Percentiles rank a stretch among this genome's conserved stretches.
Evolutionary conservation across 768 basidiomycete genomes (phyloP).

Genomic region (Tylopilus felleus): DNA sequence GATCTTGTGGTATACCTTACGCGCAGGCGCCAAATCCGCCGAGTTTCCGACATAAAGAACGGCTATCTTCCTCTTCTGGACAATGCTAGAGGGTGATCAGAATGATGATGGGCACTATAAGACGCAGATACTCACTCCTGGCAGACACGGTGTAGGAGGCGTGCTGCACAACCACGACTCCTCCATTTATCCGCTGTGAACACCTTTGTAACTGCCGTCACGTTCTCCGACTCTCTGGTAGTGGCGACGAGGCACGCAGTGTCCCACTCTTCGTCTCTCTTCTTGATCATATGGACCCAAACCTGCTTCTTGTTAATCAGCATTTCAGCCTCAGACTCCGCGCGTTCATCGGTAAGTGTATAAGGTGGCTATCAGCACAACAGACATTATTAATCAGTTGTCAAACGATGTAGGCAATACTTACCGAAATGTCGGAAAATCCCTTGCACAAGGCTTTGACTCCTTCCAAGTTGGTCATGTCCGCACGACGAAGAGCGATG

Average conservation of each 20-base stretch:
- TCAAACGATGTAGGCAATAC: constrained; percentile 15
- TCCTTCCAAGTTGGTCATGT: constrained; percentile 24
- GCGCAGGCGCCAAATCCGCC: constrained; percentile 39
- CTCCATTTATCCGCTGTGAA: constrained; percentile 56
- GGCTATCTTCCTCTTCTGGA: constrained; percentile 43
- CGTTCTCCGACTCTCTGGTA: constrained; percentile 54
- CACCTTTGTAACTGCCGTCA: constrained; percentile 71
- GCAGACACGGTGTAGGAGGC: constrained; percentile 57
- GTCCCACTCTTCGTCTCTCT: constrained; percentile 25
- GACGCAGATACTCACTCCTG: constrained; percentile 40
- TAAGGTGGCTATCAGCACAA: constrained; percentile 51
- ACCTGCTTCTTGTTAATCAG: constrained; percentile 46
- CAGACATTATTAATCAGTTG: background rate
- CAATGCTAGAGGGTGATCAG: constrained; percentile 26
- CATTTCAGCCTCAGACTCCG: constrained; percentile 47
- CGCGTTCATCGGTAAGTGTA: constrained; percentile 38
- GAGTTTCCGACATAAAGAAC: constrained; percentile 64
- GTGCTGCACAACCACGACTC: constrained; percentile 54
- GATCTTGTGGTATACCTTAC: constrained; percentile 56
- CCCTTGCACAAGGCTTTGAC: constrained; percentile 49
- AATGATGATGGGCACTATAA: background rate
- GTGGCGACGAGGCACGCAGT: constrained; percentile 67
- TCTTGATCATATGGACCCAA: constrained; percentile 59
- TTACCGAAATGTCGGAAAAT: constrained; percentile 60
- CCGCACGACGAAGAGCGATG: constrained; percentile 35